Conservation (phyloP, 164 flowering plant species). For the Platanus orientalis region DNA sequence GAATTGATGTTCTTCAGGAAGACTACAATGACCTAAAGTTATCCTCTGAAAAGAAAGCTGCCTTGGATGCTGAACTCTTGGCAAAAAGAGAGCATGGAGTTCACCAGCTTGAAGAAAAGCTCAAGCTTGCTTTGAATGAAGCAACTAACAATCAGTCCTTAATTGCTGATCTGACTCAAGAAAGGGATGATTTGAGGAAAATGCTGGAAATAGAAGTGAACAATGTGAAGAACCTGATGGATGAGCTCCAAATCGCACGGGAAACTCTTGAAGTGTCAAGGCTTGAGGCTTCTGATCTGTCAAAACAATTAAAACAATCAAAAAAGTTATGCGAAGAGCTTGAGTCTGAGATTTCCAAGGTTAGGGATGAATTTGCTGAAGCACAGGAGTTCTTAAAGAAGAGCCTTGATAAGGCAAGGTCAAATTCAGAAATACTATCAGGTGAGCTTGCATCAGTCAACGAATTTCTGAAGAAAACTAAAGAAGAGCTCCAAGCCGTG, state of each 20-base stretch:
- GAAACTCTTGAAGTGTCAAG: slow-evolving; percentile 46
- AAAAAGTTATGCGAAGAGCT: slow-evolving; percentile 40
- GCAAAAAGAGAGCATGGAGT: slow-evolving; percentile 44
- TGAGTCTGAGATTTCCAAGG: slow-evolving; percentile 44
- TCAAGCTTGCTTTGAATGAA: slow-evolving; percentile 38
- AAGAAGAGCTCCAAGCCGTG: slow-evolving; percentile 40
- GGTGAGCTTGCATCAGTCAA: slow-evolving; percentile 43
- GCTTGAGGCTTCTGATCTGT: slow-evolving; percentile 45
- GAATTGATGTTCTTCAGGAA: slow-evolving; percentile 29
- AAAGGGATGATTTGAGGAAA: slow-evolving; percentile 46
- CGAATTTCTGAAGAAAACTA: slow-evolving; percentile 40
- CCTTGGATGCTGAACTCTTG: slow-evolving; percentile 48
- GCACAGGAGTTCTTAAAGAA: slow-evolving; percentile 31
- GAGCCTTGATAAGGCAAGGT: slow-evolving; percentile 47
- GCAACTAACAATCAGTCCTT: slow-evolving; percentile 23
- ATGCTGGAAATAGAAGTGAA: slow-evolving; percentile 39
- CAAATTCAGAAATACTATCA: slow-evolving; percentile 33
- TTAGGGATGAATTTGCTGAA: slow-evolving; percentile 40
- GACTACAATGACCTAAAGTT: slow-evolving; percentile 45
- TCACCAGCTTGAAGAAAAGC: slow-evolving; percentile 41
- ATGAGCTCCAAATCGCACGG: slow-evolving; percentile 41
- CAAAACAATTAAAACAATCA: slow-evolving; percentile 39
- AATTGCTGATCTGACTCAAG: slow-evolving; percentile 41
- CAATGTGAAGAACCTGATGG: slow-evolving; percentile 36
- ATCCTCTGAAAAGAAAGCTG: slow-evolving; percentile 49